Base-by-base conservation (phyloP, 2,329 filamentous ascomycete genomes). In the Xenosphaeropsis pyriputrescens region DNA sequence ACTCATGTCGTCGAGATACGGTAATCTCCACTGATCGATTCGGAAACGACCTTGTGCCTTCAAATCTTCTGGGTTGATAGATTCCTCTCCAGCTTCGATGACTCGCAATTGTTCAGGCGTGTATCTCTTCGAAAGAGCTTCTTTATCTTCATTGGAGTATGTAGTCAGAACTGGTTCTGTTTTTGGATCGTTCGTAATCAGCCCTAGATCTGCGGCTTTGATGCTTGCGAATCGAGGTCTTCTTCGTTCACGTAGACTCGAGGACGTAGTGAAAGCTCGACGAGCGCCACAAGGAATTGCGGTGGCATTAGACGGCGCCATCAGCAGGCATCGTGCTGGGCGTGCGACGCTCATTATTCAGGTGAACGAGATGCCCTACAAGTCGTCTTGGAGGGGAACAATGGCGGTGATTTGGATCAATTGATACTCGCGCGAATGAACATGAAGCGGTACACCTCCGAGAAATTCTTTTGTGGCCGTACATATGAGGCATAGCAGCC, bases 1-100 rank as follows among this genome's bases (percentile, higher is more conserved):
- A 42, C 80, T 74, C 52, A 94, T 81, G 57, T 93, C 85, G 56
- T 95, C 86, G 39, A 89, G 62, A 57, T 93, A 91, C 43, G 73
- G 66, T 36, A 88, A 63, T 38, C 67, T 66, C 65, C 84, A 82
- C 7, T 76, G 70, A 55, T 93, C 86, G 39, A 64, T 68, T 8
- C 30, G n/a, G n/a, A 17, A 17, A 43, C 85, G 77, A 46, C 79
- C 83, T 60, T 91, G 81, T 26, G 74, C 66, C 32, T 79, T 67
- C 54, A 95, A 56, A 58, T 96, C 85, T 46, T 75, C 66, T 8
- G 79, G 64, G 53, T 81, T 70, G 55, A 95, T 77, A 47, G 81
- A 75, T 43, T 70, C 63, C 60, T 95, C 88, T 50, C 80, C 86
- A 35, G 82, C 81, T 60, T 82, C 69, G 54, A 96, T 75, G 40